phyloP scores from a whole-genome alignment of 306 rosid species.

The Rosa multiflora region DNA sequence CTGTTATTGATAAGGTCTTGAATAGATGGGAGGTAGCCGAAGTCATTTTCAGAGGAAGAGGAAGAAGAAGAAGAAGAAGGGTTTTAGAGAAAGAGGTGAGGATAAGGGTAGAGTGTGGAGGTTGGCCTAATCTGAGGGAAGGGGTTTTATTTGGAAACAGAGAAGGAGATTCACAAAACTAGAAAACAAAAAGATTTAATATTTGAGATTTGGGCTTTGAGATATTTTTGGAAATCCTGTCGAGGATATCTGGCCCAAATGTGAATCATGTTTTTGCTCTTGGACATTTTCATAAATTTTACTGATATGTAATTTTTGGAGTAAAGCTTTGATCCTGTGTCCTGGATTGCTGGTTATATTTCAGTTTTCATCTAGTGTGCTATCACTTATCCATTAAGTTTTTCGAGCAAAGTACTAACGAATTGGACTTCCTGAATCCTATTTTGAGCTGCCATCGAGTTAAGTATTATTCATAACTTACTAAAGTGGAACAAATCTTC shows the following conservation, averaged over 20 bases:
- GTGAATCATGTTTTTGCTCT: too few relatives aligned
- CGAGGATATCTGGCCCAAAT: background rate
- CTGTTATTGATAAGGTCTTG: constrained; percentile 49
- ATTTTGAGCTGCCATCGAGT: too few relatives aligned
- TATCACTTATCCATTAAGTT: too few relatives aligned
- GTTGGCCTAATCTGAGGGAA: background rate
- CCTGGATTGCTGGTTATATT: too few relatives aligned
- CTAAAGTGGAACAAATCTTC: too few relatives aligned
- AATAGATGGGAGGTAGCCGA: constrained; percentile 37
- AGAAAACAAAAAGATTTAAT: background rate
- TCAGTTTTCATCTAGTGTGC: too few relatives aligned
- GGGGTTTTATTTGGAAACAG: background rate
- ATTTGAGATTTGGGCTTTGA: background rate
- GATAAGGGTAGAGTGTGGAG: constrained; percentile 42
- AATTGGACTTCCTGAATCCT: too few relatives aligned
- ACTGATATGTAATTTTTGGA: too few relatives aligned
- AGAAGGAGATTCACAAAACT: background rate
- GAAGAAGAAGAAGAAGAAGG: constrained; percentile 17
- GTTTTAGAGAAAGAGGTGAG: constrained; percentile 34
- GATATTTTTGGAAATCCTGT: background rate
- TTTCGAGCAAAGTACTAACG: too few relatives aligned
- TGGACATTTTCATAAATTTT: too few relatives aligned
- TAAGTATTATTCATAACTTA: too few relatives aligned
- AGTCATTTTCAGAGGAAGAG: constrained; percentile 35
- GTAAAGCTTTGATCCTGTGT: too few relatives aligned